Evolutionary conservation across 352 stramenopile species (phyloP), one percentile per base, ranked within the genome.

Genomic region (Phytophthora citricola): DNA sequence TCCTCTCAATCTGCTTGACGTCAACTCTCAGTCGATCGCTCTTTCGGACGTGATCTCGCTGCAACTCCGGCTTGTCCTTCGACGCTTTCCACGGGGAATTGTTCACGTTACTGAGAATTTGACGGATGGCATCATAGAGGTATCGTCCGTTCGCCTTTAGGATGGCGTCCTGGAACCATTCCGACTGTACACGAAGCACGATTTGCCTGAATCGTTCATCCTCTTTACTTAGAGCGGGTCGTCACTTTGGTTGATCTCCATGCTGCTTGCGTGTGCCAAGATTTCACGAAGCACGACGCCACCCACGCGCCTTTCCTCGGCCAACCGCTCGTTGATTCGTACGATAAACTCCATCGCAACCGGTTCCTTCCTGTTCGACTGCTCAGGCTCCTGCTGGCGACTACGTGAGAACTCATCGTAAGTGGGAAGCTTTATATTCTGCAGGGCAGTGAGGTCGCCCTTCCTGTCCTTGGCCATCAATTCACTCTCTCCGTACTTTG

Each of bases 131-230:
- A 36, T 75, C 68, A 45, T 82, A 82, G 4, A 82, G 52, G 20
- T 76, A 60, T 47, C 61, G 57, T 8, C 70, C 74, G 22, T 77
- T 75, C 6, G 63, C 51, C 24, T 75, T 72, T 11, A 75, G 41
- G 24, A 82, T 79, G 24, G 74, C 60, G 29, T 71, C 63, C 61
- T 82, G 74, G 61, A 82, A 82, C 58, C 52, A 75, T 6, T 75
- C 34, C 7, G 71, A 70, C 49, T 82, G 74, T 39, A 76, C 71
- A 20, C 63, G 57, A 15, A 63, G 36, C n/a, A 68, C 71, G 20
- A 79, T 66, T 41, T 77, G 70, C 46, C 56, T 69, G 6, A 72
- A 52, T 1, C 63, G 45, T 34, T 69, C 41, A 26, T 79, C 63
- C 45, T 70, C 48, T 40, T 60, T 61, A 4, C 20, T 48, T 5